phyloP scores from a whole-genome alignment of 1,284 basidiomycete genomes.

The Irpex rosettiformis region DNA sequence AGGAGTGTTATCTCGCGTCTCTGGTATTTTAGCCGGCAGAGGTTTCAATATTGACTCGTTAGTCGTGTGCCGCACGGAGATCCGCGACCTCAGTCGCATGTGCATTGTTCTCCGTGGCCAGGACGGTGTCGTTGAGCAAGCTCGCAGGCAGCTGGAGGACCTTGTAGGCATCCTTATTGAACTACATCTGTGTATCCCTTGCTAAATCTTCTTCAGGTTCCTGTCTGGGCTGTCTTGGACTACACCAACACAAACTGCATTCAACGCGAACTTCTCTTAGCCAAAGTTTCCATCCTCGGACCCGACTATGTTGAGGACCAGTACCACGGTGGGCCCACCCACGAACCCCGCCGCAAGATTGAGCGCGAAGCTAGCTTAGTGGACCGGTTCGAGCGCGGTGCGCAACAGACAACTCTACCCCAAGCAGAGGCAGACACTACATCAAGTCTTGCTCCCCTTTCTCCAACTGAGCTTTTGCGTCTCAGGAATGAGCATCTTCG shows the following conservation, averaged over 20 bases:
- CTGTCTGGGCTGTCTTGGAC: constrained; percentile 96
- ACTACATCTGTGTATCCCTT: not conserved
- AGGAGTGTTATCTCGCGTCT: constrained; percentile 96
- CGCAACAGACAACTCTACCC: constrained; percentile 17
- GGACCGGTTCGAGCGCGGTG: constrained; percentile 66
- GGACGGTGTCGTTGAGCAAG: constrained; percentile 98
- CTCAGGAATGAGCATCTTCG: constrained; percentile 89
- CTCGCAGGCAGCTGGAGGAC: constrained; percentile 89
- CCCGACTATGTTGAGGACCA: constrained; percentile 96
- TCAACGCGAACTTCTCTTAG: constrained; percentile 35
- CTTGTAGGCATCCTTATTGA: constrained; percentile 53
- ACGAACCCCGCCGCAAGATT: constrained; percentile 65
- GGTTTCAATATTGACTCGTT: constrained; percentile 99
- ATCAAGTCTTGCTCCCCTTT: constrained; percentile 29
- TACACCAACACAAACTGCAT: constrained; percentile 84
- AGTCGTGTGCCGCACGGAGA: constrained; percentile 98
- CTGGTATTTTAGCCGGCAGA: constrained; percentile 94
- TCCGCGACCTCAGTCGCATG: constrained; percentile 96
- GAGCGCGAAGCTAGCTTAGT: constrained; percentile 70
- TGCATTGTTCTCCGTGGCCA: constrained; percentile 96
- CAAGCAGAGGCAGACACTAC: constrained; percentile 20
- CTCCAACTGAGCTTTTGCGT: constrained; percentile 79
- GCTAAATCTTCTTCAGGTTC: constrained; percentile 55
- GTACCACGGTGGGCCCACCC: constrained; percentile 78
- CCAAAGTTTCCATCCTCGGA: constrained; percentile 85